These are phyloP conservation scores for Guadua angustifolia DNA, from an alignment of 176 grass and related monocot species.

Conservation along the genomic window DNA sequence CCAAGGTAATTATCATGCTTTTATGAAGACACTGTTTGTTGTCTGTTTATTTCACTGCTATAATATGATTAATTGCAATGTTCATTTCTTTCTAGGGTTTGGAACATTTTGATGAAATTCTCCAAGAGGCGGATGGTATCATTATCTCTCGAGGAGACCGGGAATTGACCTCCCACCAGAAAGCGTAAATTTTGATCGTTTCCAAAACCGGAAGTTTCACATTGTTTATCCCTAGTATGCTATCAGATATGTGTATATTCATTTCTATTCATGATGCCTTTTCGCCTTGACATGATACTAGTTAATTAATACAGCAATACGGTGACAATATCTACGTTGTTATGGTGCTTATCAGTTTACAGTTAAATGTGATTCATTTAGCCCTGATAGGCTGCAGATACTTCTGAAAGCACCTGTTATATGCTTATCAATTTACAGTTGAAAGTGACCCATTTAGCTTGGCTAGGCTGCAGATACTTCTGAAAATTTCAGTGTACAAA, in stretches of 20 bases:
- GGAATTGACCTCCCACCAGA: slow-evolving; percentile 96
- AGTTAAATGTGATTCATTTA: neutral
- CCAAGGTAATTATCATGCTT: slow-evolving; percentile 57
- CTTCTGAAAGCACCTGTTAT: neutral
- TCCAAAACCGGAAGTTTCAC: neutral
- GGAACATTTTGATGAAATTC: slow-evolving; percentile 98
- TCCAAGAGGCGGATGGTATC: slow-evolving; percentile 86
- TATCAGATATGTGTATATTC: slow-evolving; percentile 28
- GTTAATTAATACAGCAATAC: neutral
- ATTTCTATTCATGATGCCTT: slow-evolving; percentile 10
- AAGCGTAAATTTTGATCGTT: slow-evolving; percentile 56
- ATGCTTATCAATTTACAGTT: neutral
- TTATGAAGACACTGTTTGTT: slow-evolving; percentile 2
- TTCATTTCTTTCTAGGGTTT: slow-evolving; percentile 67
- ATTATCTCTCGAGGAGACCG: slow-evolving; percentile 79
- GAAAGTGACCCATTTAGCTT: neutral
- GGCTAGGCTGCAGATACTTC: neutral
- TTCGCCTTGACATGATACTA: neutral
- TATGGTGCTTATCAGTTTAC: neutral
- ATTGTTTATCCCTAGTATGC: neutral
- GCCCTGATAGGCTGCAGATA: neutral
- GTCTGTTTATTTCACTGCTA: slow-evolving; percentile 30
- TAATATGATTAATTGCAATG: slow-evolving; percentile 30
- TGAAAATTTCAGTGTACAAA: neutral
- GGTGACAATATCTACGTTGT: slow-evolving; percentile 9